Evolutionary conservation across 768 basidiomycete genomes (phyloP).

Genomic region (Pulveroboletus sp.): DNA sequence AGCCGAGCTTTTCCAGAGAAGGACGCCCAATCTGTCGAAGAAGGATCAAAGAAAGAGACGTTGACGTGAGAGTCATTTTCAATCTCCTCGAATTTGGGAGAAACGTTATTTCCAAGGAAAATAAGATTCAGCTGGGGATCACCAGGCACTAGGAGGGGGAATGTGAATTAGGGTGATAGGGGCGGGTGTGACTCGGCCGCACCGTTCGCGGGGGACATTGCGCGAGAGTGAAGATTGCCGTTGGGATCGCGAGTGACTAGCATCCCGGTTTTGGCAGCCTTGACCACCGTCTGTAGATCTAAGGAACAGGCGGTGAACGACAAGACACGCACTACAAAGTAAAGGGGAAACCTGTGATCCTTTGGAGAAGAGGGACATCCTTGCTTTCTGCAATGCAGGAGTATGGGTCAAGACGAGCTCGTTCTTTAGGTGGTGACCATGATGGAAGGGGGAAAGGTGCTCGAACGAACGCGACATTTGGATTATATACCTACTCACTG

Average conservation of each 20-base stretch:
- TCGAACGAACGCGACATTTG: not conserved
- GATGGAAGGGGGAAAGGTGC: not conserved
- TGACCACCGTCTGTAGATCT: constrained; percentile 65
- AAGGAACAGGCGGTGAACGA: not conserved
- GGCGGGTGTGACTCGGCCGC: constrained; percentile 15
- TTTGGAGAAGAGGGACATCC: constrained; percentile 54
- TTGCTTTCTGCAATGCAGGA: constrained; percentile 59
- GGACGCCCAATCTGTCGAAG: constrained; percentile 75
- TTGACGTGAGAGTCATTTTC: constrained; percentile 74
- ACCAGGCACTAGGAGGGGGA: constrained; percentile 33
- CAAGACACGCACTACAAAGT: not conserved
- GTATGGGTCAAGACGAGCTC: constrained; percentile 63
- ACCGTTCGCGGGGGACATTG: constrained; percentile 75
- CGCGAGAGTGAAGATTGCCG: constrained; percentile 72
- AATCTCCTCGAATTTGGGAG: constrained; percentile 74
- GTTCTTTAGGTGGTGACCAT: constrained; percentile 24
- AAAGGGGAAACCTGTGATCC: constrained; percentile 47
- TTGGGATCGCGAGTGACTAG: constrained; percentile 65
- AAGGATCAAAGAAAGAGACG: constrained; percentile 67
- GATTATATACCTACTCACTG: constrained; percentile 5
- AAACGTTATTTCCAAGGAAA: constrained; percentile 71
- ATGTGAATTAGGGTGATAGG: not conserved
- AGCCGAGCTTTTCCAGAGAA: constrained; percentile 70
- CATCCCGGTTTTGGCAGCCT: constrained; percentile 65
- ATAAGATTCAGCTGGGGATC: constrained; percentile 51